Conservation (phyloP, 2,329 filamentous ascomycete genomes). For the Ascochyta koolunga region DNA sequence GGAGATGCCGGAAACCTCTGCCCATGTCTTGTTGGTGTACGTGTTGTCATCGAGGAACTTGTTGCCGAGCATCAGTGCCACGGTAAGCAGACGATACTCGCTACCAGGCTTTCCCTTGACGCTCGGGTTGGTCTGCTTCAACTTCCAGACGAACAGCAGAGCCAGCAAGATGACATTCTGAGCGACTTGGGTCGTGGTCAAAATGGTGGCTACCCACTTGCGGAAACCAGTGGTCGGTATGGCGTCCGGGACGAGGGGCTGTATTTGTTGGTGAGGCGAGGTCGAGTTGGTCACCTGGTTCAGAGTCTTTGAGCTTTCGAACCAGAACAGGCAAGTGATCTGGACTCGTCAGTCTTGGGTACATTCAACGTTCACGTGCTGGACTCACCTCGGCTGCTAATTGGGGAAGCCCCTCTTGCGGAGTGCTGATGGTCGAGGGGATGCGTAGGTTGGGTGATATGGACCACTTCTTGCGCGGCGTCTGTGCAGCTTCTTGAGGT, state of each 20-base stretch:
- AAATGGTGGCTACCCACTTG: constrained; percentile 90
- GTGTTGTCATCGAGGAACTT: constrained; percentile 99
- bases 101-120: constrained; percentile 93
- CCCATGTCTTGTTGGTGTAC: constrained; percentile 99
- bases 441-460: constrained; percentile 47
- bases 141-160: constrained; percentile 86
- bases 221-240: constrained; percentile 79
- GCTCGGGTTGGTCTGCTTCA: constrained; percentile 87
- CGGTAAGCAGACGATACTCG: constrained; percentile 89
- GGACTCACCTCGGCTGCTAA: constrained; percentile 48
- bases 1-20: constrained; percentile 91
- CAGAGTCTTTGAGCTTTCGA: constrained; percentile 83
- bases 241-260: constrained; percentile 71
- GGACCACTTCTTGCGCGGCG: constrained; percentile 39
- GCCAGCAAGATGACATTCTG: constrained; percentile 93
- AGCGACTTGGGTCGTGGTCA: constrained; percentile 93
- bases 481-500: constrained; percentile 29
- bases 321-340: constrained; percentile 98
- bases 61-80: constrained; percentile 96
- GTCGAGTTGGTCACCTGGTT: constrained; percentile 71
- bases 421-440: constrained; percentile 45
- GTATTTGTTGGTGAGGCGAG: constrained; percentile 50
- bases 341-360: constrained; percentile 48
- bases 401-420: constrained; percentile 49
- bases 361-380: neutral